phyloP scores from a whole-genome alignment of 441 rosid genomes.

The Populus hybrid region DNA sequence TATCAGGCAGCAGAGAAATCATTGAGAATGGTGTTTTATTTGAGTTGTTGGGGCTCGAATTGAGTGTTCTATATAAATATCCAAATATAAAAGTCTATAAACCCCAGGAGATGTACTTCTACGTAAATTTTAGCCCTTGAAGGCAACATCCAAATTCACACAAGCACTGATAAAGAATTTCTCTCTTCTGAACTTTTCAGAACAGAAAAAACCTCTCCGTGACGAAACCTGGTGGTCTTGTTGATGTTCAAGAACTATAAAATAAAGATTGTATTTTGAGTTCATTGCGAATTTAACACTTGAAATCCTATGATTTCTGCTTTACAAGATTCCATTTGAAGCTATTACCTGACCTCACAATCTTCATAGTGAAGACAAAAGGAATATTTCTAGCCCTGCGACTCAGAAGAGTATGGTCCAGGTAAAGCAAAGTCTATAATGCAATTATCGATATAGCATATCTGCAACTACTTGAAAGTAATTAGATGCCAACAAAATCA shows the following conservation, averaged over 20 bases:
- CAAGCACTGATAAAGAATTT: not conserved
- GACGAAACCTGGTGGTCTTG: too few relatives aligned
- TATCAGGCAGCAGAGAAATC: slow-evolving; percentile 16
- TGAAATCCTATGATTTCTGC: not conserved
- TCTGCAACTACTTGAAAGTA: not conserved
- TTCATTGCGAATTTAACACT: not conserved
- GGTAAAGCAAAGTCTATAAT: too few relatives aligned
- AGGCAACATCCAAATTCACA: not conserved
- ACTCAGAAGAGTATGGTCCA: too few relatives aligned
- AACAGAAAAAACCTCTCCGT: not conserved
- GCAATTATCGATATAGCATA: not conserved
- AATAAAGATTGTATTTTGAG: not conserved
- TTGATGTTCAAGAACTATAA: not conserved
- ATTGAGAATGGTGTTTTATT: slow-evolving; percentile 19
- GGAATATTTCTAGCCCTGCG: not conserved
- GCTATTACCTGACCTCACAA: not conserved
- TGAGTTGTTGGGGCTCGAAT: slow-evolving; percentile 32
- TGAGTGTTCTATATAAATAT: not conserved
- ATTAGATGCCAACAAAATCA: not conserved
- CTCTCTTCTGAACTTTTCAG: not conserved
- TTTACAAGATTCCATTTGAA: not conserved
- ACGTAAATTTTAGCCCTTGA: not conserved
- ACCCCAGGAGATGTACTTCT: not conserved
- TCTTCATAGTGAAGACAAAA: not conserved
- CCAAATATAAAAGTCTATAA: not conserved